Conservation (phyloP, 23 red algal species). For the Pyropia yezoensis region DNA sequence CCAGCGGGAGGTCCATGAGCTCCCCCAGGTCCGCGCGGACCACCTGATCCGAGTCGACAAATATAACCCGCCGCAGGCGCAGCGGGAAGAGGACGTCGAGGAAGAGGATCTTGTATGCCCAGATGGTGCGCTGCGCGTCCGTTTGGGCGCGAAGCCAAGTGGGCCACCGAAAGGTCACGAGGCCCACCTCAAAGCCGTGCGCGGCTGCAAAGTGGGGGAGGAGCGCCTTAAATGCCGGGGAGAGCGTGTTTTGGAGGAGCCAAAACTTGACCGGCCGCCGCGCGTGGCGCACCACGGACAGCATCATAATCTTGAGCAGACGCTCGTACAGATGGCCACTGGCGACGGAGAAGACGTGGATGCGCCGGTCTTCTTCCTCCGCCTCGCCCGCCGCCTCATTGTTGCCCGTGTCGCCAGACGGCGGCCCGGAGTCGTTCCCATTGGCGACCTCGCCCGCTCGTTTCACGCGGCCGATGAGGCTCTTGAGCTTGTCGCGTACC, state of each 20-base stretch:
- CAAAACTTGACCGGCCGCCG: constrained; percentile 82
- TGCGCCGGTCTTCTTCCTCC: constrained; percentile 7
- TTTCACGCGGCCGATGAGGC: constrained; percentile 1
- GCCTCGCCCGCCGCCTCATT: background rate
- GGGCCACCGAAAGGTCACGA: constrained; percentile 95
- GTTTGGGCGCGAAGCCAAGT: constrained; percentile 84
- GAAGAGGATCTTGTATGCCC: constrained; percentile 99
- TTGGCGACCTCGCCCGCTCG: background rate
- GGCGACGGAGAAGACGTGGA: constrained; percentile 94
- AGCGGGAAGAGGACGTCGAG: constrained; percentile 94
- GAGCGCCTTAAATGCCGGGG: constrained; percentile 78
- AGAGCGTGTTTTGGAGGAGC: constrained; percentile 91
- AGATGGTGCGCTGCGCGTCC: constrained; percentile 91
- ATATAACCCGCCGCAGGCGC: constrained; percentile 60
- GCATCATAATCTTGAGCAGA: constrained; percentile 96
- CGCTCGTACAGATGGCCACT: constrained; percentile 97
- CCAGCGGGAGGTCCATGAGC: constrained; percentile 53
- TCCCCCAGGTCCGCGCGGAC: constrained; percentile 83
- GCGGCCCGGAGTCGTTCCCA: background rate
- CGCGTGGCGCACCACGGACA: constrained; percentile 57
- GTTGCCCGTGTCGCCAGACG: background rate
- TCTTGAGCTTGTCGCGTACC: background rate
- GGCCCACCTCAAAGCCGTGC: constrained; percentile 66
- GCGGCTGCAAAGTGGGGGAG: constrained; percentile 58
- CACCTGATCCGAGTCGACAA: constrained; percentile 99